Conservation (phyloP, 1,284 basidiomycete species). For the Ceratorhiza oryzae-sativae region DNA sequence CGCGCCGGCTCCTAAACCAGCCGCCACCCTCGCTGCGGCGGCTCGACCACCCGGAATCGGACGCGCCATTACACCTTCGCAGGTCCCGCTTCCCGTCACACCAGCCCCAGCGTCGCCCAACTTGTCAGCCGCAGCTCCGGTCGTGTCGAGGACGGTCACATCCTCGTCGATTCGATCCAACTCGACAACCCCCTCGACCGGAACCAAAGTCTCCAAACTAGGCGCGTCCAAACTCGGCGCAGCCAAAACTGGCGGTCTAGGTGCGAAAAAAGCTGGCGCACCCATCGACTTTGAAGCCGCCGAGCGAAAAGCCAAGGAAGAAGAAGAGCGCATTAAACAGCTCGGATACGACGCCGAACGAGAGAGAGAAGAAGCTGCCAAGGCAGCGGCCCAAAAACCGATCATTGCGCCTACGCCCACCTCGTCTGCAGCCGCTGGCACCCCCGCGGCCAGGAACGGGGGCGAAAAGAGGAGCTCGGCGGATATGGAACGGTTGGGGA, state of each 20-base stretch:
- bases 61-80: constrained; percentile 46
- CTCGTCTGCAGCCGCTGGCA: constrained; percentile 45
- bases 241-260: constrained; percentile 66
- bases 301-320: constrained; percentile 84
- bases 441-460: background rate
- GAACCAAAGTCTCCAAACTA: constrained; percentile 52
- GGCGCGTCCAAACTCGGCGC: constrained; percentile 52
- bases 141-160: constrained; percentile 70
- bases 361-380: constrained; percentile 68
- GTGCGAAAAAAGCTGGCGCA: constrained; percentile 80
- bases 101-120: constrained; percentile 46
- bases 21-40: constrained; percentile 55
- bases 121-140: constrained; percentile 48
- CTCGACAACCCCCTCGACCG: constrained; percentile 49
- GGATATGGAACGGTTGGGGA: constrained; percentile 70
- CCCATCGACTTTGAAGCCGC: constrained; percentile 92
- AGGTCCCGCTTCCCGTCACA: constrained; percentile 25
- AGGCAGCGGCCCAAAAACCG: constrained; percentile 49
- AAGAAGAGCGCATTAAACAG: constrained; percentile 87
- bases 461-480: constrained; percentile 50
- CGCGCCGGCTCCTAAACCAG: constrained; percentile 54
- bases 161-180: constrained; percentile 63
- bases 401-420: constrained; percentile 49
- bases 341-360: constrained; percentile 86
- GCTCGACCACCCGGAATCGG: constrained; percentile 66